Evolutionary conservation across 2,329 filamentous ascomycete genomes (phyloP), one percentile per base, ranked within the genome.

Genomic region (Hortaea sp.): DNA sequence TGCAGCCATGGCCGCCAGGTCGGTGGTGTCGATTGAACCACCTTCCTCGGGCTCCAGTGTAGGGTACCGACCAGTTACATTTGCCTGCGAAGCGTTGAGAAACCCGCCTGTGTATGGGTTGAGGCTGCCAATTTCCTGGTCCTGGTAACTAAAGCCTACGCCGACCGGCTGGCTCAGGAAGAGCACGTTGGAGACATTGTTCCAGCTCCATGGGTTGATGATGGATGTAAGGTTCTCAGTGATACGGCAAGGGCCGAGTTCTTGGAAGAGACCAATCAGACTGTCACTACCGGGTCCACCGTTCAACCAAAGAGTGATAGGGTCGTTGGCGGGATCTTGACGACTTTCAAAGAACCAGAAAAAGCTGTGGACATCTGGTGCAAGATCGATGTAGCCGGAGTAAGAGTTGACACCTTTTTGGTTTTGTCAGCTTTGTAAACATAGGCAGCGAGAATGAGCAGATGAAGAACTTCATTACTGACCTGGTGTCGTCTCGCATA

Each of bases 181-280:
- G 7, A 82, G 64, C 62, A 82, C 65, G 57, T 80, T 81, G 20
- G 31, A 34, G 1, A 40, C 43, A 35, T 55, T 53, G 20, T 77
- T 80, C 76, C 78, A 83, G 1, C 77, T 77, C 64, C 74, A 79
- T 0, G 77, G 75, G 53, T 83, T 83, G 57, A 77, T 75, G 40
- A 71, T 73, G 34, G 77, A 72, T 38, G 65, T 62, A 37, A 65
- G 53, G 47, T 69, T 61, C 2, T 56, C 55, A 5, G 74, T 72
- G 32, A 81, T 65, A 6, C 61, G 63, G 46, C 55, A 57, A 72
- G 73, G 49, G 4, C 58, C 58, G 7, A 76, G 59, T 42, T 59
- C 69, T 49, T 75, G 67, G 49, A 79, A 79, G 1, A 79, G 58
- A 1, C 76, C 77, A 43, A 78, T 75, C 72, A 81, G 71, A 5